Conservation (phyloP, 768 basidiomycete genomes). For the Ephemerocybe angulata region DNA sequence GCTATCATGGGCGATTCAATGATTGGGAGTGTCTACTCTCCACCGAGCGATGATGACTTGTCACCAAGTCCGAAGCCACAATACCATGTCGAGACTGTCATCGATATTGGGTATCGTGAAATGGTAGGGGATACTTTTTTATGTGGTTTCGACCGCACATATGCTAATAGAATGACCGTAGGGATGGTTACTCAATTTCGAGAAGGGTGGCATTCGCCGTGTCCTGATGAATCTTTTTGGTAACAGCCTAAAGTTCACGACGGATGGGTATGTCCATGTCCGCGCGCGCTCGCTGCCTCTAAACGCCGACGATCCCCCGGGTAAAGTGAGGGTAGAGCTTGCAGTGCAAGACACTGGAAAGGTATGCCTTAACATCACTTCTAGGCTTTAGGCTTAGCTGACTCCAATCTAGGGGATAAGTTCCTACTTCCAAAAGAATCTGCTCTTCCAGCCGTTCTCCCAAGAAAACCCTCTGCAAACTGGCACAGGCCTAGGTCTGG, state of each 20-base stretch:
- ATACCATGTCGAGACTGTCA: constrained; percentile 76
- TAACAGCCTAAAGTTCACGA: constrained; percentile 90
- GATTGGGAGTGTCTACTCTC: constrained; percentile 91
- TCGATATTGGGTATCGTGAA: constrained; percentile 75
- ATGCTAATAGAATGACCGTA: constrained; percentile 22
- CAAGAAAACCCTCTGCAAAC: constrained; percentile 94
- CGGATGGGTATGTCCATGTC: constrained; percentile 83
- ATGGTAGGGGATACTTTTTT: constrained; percentile 43
- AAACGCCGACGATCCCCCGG: constrained; percentile 47
- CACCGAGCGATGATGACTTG: constrained; percentile 54
- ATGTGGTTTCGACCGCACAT: background rate
- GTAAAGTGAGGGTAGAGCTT: constrained; percentile 74
- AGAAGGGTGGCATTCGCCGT: constrained; percentile 88
- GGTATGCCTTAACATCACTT: constrained; percentile 31
- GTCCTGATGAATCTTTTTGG: constrained; percentile 94
- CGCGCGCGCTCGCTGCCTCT: constrained; percentile 69
- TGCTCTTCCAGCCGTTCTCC: constrained; percentile 95
- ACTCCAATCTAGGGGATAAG: constrained; percentile 21
- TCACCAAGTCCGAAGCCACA: constrained; percentile 21
- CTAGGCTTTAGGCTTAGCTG: background rate
- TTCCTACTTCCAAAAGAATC: constrained; percentile 68
- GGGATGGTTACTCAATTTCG: constrained; percentile 87
- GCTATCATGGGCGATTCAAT: constrained; percentile 64
- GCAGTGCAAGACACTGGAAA: constrained; percentile 89
- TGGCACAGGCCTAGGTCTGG: constrained; percentile 90